Conservation (phyloP, 805 yeast genomes). For the Candida khao-thaluensis region DNA sequence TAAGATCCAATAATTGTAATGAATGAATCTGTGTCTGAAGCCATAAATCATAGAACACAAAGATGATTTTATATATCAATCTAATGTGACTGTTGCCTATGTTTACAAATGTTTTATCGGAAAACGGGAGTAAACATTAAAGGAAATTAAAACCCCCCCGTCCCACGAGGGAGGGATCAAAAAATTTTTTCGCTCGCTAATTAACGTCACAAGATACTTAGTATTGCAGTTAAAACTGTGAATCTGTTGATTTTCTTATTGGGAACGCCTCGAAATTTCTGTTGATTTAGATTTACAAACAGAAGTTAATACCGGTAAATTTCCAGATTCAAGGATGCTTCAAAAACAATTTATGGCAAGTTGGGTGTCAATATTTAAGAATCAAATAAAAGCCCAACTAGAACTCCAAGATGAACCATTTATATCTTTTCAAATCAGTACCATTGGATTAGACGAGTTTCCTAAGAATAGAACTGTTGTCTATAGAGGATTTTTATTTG, state of each 20-base stretch:
- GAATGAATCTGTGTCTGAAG: no score
- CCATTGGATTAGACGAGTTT: constrained; percentile 51
- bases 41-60: no score
- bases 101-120: no score
- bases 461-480: constrained; percentile 74
- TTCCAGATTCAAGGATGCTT: constrained; percentile 23
- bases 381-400: constrained; percentile 12
- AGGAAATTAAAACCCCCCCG: constrained; percentile 11
- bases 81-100: no score
- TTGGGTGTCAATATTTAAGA: constrained; percentile 66
- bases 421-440: constrained; percentile 64
- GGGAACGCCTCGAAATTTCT: no score
- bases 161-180: constrained; percentile 17
- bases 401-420: constrained; percentile 42
- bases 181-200: constrained; percentile 8
- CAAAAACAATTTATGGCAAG: constrained; percentile 53
- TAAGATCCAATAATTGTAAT: no score
- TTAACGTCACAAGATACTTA: constrained; percentile 11
- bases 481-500: constrained; percentile 71
- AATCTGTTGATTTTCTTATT: no score
- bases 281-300: no score
- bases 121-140: background rate
- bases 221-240: constrained; percentile 1
- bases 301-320: no score
- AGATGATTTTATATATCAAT: no score